Evolutionary conservation across 345 rosid genomes (phyloP), one percentile per base, ranked within the genome.

Genomic region (Populus deltoides): DNA sequence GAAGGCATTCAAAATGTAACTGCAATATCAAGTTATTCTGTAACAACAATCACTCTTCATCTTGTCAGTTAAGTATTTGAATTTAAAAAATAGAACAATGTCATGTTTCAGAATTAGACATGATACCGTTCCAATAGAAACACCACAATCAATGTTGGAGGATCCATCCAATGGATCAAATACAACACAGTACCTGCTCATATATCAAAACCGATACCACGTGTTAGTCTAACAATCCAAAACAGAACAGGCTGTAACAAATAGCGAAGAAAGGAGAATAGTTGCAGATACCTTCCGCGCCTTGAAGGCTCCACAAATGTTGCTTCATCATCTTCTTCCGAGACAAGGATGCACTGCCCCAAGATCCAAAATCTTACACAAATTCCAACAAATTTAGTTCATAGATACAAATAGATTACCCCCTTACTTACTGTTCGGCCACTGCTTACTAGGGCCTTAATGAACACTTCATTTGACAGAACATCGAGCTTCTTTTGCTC

Each of bases 111-210:
- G 38, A 75, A 63, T 65, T 65, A 76, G 72, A 74, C 55, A 67
- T 33, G 84, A 68, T 89, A 95, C 99, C 16, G 99, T 93, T 85
- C 99, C 99, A 84, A 96, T 96, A 66, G 98, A 91, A 75, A 96
- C 99, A 33, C 94, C 99, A 70, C 99, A 96, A 78, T 96, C 98
- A 41, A 96, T 96, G 87, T 96, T 96, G 59, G 99, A 96, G 57
- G 98, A 96, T 43, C 99, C 99, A 86, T 93, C 99, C 86, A 96
- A 86, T 13, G 99, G 98, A 91, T 96, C 99, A 72, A 96, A 96
- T 80, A 88, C 95, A 86, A 93, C 98, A 81, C 94, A 89, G 79
- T 96, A 96, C 88, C 98, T 93, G 87, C 78, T 62, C 22, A 33
- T 13, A 74, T 73, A n/a, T 3, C 53, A 8, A 68, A 49, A 7